Percentiles rank a stretch among this genome's conserved stretches.
phyloP scores from a whole-genome alignment of 257 asterid genomes.

The Solanum phureja region DNA sequence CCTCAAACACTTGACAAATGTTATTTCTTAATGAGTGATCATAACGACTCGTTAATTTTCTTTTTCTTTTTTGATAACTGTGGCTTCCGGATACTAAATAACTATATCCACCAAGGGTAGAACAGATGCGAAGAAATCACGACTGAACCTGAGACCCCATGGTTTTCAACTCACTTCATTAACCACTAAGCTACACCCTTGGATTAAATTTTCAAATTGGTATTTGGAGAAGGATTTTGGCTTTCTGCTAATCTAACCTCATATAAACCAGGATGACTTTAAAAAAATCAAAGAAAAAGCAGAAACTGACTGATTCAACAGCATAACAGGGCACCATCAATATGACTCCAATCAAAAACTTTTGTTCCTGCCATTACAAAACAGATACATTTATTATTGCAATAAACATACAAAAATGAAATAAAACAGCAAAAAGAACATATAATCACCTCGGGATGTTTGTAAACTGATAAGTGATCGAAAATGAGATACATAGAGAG shows the following conservation, averaged over 20 bases:
- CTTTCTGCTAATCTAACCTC: neutral
- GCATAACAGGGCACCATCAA: constrained; percentile 92
- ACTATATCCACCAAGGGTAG: neutral
- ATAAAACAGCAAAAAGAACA: neutral
- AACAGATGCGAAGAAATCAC: neutral
- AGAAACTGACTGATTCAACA: constrained; percentile 68
- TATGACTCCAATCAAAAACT: constrained; percentile 84
- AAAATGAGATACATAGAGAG: constrained; percentile 68
- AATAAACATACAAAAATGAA: neutral
- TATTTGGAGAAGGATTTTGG: neutral
- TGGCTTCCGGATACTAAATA: neutral
- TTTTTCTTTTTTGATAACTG: neutral
- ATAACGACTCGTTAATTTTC: neutral
- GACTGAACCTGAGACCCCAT: neutral
- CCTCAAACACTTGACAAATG: neutral
- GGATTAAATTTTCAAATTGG: neutral
- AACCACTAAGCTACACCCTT: neutral
- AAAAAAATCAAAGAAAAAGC: neutral
- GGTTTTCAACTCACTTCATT: neutral
- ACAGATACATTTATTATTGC: neutral
- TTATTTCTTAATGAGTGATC: neutral
- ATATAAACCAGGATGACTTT: neutral
- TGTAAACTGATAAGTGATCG: constrained; percentile 89
- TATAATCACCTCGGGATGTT: constrained; percentile 70
- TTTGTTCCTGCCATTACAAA: constrained; percentile 58